Evolutionary conservation across 805 yeast species (phyloP), one percentile per base, ranked within the genome.

Genomic region (Isabelozyma pseudorhagii): DNA sequence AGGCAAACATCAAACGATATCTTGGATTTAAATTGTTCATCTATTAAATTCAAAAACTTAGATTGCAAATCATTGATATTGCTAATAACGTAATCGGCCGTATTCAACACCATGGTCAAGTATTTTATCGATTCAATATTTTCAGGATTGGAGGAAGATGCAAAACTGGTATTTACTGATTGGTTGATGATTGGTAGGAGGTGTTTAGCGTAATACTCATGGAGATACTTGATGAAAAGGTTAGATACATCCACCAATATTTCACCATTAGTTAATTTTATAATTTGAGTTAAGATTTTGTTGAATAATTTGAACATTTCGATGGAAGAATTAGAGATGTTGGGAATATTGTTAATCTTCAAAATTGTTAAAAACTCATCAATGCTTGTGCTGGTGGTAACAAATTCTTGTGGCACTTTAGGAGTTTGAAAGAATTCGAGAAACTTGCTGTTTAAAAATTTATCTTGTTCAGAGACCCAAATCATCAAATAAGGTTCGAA

Each of bases 391-490:
- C 48, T 50, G 46, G 52, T 49, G 9, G 18, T 13, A 8, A 54
- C 46, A 43, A 70, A 65, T 46, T 77, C 76, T 47, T 66, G 52
- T 45, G 83, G 80, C 50, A 85, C 66, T 52, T 82, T 80, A 5
- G 83, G 69, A 18, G 81, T 78, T 46, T 83, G 77, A 62, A 83
- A 69, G 60, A 85, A 90, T 47, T 84, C 87, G 39, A 80, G 61
- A 48, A 92, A 72, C 57, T 86, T 88, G 7, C 77, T 71, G 40
- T 79, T 78, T 56, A 93, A 74, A 31, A 76, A 63, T 8, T 77
- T 72, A 53, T 89, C 91, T 67, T 94, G 98, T 59, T 89, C 87
- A 15, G 83, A 83, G 9, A 94, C 84, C 97, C 98, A 94, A 11
- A 89, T 67, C 39, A 80, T 80, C 44, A 94, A 72, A 62, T 87